Percentiles rank a stretch among this genome's conserved stretches.
Evolutionary conservation across 495 filamentous ascomycete species (phyloP).

Genomic region (Podospora tetraspora): DNA sequence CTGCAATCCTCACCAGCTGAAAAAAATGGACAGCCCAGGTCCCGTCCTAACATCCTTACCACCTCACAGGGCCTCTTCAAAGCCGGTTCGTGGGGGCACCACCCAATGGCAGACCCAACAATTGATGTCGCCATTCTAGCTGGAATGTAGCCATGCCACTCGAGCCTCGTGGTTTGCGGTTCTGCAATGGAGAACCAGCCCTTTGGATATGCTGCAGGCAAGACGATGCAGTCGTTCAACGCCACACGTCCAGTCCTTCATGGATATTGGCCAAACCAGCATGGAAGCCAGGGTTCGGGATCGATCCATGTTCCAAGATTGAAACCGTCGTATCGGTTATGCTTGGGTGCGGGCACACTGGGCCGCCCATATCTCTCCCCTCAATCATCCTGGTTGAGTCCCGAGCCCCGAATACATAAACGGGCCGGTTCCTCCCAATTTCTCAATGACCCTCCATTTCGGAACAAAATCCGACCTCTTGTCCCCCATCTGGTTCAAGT

Average conservation of each 20-base stretch:
- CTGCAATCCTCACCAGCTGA: not conserved
- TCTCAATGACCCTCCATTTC: not conserved
- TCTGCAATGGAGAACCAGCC: not conserved
- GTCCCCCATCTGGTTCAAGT: not conserved
- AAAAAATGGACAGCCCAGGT: rapidly evolving
- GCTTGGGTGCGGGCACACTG: not conserved
- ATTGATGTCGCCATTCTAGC: not conserved
- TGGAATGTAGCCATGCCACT: not conserved
- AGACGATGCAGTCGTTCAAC: not conserved
- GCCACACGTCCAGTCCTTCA: not conserved
- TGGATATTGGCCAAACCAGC: not conserved
- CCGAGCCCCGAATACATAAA: not conserved
- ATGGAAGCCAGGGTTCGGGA: not conserved
- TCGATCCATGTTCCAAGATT: not conserved
- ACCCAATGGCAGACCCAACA: not conserved
- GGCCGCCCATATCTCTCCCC: not conserved
- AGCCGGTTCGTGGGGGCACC: not conserved
- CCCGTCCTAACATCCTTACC: not conserved
- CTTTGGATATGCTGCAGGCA: not conserved
- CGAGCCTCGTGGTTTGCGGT: not conserved
- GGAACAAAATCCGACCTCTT: not conserved
- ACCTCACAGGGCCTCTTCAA: not conserved
- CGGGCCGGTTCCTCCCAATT: not conserved
- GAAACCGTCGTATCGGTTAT: not conserved
- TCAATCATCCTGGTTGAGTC: not conserved